phyloP scores from a whole-genome alignment of 768 basidiomycete species.

The Russula griseocarnosa region DNA sequence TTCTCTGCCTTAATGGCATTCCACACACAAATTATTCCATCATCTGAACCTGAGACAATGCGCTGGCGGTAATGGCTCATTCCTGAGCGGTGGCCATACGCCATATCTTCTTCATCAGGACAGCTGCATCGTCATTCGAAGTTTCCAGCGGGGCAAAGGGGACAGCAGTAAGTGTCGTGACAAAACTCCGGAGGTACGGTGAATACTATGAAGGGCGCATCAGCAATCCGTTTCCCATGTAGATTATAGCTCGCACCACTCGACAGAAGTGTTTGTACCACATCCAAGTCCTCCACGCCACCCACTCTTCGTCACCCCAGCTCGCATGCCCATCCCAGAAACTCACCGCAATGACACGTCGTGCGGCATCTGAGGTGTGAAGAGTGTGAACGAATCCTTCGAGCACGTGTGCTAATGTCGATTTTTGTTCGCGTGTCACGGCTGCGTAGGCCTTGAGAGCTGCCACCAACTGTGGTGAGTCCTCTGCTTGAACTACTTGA shows the following conservation, averaged over 20 bases:
- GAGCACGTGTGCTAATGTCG: conserved; percentile 64
- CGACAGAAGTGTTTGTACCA: conserved; percentile 91
- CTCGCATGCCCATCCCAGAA: conserved; percentile 67
- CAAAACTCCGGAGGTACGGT: conserved; percentile 71
- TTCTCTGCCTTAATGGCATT: no score
- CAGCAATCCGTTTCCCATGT: conserved; percentile 8
- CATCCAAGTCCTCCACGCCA: conserved; percentile 82
- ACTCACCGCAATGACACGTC: conserved; percentile 56
- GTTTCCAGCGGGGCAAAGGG: conserved; percentile 64
- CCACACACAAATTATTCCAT: no score
- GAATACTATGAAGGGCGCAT: conserved; percentile 52
- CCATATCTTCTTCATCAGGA: conserved; percentile 64
- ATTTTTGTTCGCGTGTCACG: conserved; percentile 72
- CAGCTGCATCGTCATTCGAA: conserved; percentile 52
- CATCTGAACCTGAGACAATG: no score
- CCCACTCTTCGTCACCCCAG: conserved; percentile 77
- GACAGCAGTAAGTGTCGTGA: conserved; percentile 63
- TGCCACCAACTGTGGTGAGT: conserved; percentile 64
- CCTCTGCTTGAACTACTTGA: conserved; percentile 48
- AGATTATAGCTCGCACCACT: conserved; percentile 46
- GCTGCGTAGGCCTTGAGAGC: conserved; percentile 73
- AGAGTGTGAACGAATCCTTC: conserved; percentile 61
- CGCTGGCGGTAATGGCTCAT: neutral
- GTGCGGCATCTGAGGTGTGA: conserved; percentile 43
- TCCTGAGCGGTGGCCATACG: conserved; percentile 64